Evolutionary conservation across 2,329 filamentous ascomycete species (phyloP), one percentile per base, ranked within the genome.

Genomic region (Daldinia sp.): DNA sequence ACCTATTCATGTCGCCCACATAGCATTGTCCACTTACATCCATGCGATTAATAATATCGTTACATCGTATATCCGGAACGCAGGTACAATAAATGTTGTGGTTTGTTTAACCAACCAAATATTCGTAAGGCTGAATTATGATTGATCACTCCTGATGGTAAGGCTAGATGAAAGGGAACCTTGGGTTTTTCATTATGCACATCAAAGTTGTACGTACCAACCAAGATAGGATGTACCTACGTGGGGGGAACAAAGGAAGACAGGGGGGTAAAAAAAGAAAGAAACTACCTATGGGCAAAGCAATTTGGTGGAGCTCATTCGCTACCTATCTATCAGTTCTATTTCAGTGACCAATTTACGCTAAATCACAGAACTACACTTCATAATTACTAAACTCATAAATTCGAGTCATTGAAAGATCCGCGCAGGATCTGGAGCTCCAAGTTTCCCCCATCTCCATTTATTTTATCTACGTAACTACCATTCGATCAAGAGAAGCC

Each of bases 271-370:
- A 59, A 42, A 48, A 39, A 35, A 6, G 4, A 18, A 54, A 39
- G 50, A 6, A 18, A 26, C n/a, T n/a, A n/a, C n/a, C n/a, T n/a
- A 51, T 15, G 46, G 51, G 35, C 28, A 26, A 51, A 33, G 53
- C 39, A 41, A 63, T 63, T 30, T 44, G 46, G 55, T 60, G 51
- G 54, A 59, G 50, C 23, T 46, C 35, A 35, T 7, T 10, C 10
- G 6, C 3, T 46, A 26, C 9, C 9, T 61, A 48, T 57, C 62
- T 66, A 61, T 70, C 20, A 23, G 2, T 23, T 23, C 20, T 23
- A 23, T 23, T 23, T 55, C 48, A 64, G 53, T 60, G 58, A 69
- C 54, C 63, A 71, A 60, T 65, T 44, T 61, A 67, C 33, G 35
- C 13, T 39, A 39, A 37, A 56, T 67, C 39, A 55, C 39, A 58